phyloP scores from a whole-genome alignment of 1,284 basidiomycete species.

The Heimioporus retisporus region DNA sequence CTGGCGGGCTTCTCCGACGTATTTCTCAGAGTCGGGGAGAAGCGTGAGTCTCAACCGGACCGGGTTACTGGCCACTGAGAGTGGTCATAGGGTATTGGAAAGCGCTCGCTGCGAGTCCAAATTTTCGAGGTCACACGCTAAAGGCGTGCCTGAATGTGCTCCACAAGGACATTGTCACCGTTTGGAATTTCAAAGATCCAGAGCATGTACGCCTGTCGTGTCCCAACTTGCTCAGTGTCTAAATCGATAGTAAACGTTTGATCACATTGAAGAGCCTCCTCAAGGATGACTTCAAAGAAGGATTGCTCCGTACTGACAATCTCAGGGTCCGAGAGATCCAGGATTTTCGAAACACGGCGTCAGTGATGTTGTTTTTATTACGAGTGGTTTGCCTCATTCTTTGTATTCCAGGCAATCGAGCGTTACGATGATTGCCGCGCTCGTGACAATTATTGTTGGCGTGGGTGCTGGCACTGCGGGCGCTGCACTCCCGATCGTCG shows the following conservation, averaged over 20 bases:
- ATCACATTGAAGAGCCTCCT: no score
- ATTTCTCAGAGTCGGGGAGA: slow-evolving; percentile 1
- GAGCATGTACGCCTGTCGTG: not conserved
- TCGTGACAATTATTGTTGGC: no score
- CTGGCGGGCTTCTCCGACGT: not conserved
- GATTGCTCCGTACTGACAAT: not conserved
- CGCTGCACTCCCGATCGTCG: no score
- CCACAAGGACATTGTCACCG: slow-evolving; percentile 15
- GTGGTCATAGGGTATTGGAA: slow-evolving; percentile 19
- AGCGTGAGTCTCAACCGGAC: slow-evolving; percentile 1
- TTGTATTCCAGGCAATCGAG: no score
- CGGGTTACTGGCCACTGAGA: not conserved
- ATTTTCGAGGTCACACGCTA: slow-evolving; percentile 8
- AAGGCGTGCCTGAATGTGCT: slow-evolving; percentile 14
- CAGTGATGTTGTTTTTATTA: no score
- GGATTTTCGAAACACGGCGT: no score
- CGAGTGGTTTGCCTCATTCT: no score
- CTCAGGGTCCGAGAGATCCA: not conserved
- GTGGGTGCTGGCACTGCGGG: no score
- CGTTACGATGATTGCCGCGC: no score
- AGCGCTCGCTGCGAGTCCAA: slow-evolving; percentile 1
- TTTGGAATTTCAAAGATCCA: slow-evolving; percentile 20
- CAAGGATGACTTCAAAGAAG: not conserved
- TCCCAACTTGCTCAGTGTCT: no score
- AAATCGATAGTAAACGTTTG: no score